phyloP scores from a whole-genome alignment of 2,329 filamentous ascomycete species.

The Spiromastix sp. region DNA sequence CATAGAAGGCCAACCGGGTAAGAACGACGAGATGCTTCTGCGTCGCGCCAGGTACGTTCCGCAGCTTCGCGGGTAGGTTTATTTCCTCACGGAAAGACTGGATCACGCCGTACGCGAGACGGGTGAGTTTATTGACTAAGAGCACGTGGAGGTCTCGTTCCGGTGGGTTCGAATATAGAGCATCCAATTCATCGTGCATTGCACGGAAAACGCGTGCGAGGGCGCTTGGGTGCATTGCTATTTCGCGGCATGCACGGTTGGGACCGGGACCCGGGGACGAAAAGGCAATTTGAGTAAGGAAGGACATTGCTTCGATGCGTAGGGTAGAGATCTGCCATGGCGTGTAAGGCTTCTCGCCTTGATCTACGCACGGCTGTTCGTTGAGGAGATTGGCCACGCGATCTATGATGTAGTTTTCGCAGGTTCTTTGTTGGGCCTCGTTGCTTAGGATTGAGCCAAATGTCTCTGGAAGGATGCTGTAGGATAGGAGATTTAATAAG shows the following conservation, averaged over 20 bases:
- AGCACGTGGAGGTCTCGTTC: conserved; percentile 37
- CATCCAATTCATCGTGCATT: conserved; percentile 61
- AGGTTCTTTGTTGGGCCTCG: conserved; percentile 28
- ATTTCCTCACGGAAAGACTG: conserved; percentile 50
- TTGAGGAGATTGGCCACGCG: conserved; percentile 48
- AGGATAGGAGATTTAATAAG: conserved; percentile 45
- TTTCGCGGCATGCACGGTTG: conserved; percentile 48
- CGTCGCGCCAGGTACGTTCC: conserved; percentile 57
- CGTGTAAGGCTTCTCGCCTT: conserved; percentile 31
- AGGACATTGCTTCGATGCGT: conserved; percentile 33
- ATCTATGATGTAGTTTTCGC: conserved; percentile 42
- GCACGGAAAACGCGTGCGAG: conserved; percentile 67
- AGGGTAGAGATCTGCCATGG: conserved; percentile 28
- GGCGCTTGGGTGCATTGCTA: conserved; percentile 58
- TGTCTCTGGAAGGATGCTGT: conserved; percentile 42
- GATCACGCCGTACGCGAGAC: conserved; percentile 51
- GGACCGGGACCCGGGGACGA: conserved; percentile 44
- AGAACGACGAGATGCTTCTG: conserved; percentile 77
- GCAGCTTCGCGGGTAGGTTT: conserved; percentile 63
- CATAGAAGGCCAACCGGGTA: conserved; percentile 74
- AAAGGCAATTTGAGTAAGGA: conserved; percentile 33
- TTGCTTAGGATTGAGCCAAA: conserved; percentile 44
- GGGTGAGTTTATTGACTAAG: conserved; percentile 49
- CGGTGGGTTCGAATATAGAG: conserved; percentile 44
- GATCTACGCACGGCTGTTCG: conserved; percentile 39